Base-by-base conservation (phyloP, 1,139 yeast genomes). In the Suhomyces bolitotheri region DNA sequence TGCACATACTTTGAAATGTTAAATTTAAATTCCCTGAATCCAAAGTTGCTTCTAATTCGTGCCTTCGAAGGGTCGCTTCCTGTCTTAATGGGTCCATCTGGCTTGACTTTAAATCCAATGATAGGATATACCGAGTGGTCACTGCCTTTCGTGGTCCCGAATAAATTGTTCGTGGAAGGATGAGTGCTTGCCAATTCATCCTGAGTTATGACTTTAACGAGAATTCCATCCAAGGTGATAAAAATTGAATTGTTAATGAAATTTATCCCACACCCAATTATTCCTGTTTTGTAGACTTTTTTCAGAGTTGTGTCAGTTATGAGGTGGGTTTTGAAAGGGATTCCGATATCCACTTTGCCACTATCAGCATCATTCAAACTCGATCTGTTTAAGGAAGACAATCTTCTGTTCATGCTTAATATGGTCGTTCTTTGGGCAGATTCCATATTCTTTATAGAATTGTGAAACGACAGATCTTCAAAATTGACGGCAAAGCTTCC, bases 231-330 rank as follows among this genome's bases (percentile, higher is more conserved):
- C 56, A 86, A 81, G 0, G 97, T 89, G 45, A 79, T 78, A 50
- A 89, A 90, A 3, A 88, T 70, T 0, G 79, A 64, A 29, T 76
- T 73, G 27, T 76, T 76, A 17, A 75, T 66, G 49, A 78, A 84
- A 60, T 89, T 84, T 17, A 88, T 71, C 2, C 97, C 96, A 57
- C 94, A 83, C 0, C 97, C 97, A 44, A 90, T 71, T 2, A 76
- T 68, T 56, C 89, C 97, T 15, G 71, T 57, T 30, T 50, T 61
- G 42, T 50, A 53, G 1, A 50, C 31, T 29, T 54, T 53, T 25
- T 49, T 53, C 3, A 37, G 34, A 1, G 40, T 29, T n/a, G 31
- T 41, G 25, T 39, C 52, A 16, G 33, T 30, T 4, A 40, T 29
- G 11, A 47, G 24, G 15, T 41, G 39, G 8, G 69, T 62, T 24